Evolutionary conservation across 352 stramenopile genomes (phyloP), one percentile per base, ranked within the genome.

Genomic region (Phytopythium vexans): DNA sequence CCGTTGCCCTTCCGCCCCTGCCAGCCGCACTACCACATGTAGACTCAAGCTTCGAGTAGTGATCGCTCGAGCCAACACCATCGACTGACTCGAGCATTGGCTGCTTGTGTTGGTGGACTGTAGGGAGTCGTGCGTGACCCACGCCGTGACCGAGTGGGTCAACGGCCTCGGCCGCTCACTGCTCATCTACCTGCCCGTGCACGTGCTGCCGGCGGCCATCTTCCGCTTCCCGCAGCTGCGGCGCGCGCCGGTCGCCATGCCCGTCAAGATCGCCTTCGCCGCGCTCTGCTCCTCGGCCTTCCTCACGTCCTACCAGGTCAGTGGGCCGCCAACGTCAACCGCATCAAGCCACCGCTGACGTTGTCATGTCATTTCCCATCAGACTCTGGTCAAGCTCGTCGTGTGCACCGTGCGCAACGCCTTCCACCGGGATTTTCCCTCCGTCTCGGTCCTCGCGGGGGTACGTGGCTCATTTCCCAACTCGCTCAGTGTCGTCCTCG

Each of bases 1-100:
- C 40, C 60, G 8, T 54, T 90, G 21, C 41, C 66, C 8, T 95
- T 93, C 56, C 84, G 82, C 4, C 58, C 72, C 14, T 95, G 85
- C 40, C 85, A 95, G 62, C 85, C 85, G 16, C 85, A 95, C 61
- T 93, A 90, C 46, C 85, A 95, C 75, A 77, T 86, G 84, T 90
- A 89, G 41, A 4, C 4, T 15, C 16, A 46, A 21, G 21, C 48
- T 40, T 8, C 41, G 21, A 27, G 21, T 27, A 27, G n/a, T n/a
- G n/a, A n/a, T n/a, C n/a, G n/a, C n/a, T n/a, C n/a, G n/a, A 27
- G 21, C 21, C 21, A 27, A 27, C 21, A 27, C 21, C 21, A 27
- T 55, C 21, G 21, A n/a, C 10, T 15, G 12, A 38, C 41, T 21
- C n/a, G 35, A 3, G 15, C 34, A 27, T 9, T 15, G 16, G 9